Evolutionary conservation across 768 basidiomycete genomes (phyloP), one percentile per base, ranked within the genome.

Genomic region (Mycena rebaudengoi): DNA sequence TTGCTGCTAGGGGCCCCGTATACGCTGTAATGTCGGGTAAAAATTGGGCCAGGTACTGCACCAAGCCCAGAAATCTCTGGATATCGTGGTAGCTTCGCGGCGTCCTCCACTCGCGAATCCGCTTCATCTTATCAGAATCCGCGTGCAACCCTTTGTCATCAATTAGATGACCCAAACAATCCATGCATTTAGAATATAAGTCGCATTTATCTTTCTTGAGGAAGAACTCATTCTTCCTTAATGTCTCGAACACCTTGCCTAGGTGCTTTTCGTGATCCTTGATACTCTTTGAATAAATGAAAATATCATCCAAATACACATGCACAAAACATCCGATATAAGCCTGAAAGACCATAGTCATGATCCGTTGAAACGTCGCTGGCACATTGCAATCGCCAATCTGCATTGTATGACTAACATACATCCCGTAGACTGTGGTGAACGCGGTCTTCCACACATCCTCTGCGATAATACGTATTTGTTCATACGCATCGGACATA

Each of bases 381-480:
- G n/a, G n/a, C n/a, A n/a, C n/a, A n/a, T 80, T 81, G 33, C 74
- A 75, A 51, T 81, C 74, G 0, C 79, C 81, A 35, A 76, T 73
- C 60, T 76, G 80, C 76, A 78, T 76, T 10, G 73, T 74, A 21
- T 61, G 57, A 23, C 77, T 79, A 69, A 0, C 79, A 80, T 0
- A 79, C 78, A 61, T 86, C 84, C 45, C 79, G 80, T 52, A 85
- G 78, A 0, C 81, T 82, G 74, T 81, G 0, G 74, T 68, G 1
- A 82, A 78, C 0, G 70, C 74, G 0, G 70, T 74, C 1, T 72
- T 69, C 32, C 46, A 48, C 1, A 78, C 62, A 37, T 77, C 70
- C 1, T 69, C 68, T 0, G 46, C 28, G 0, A 44, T 40, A 5
- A 80, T 60, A 0, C 72, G 70, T 0, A 79, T 70, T 35, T 79